phyloP scores from a whole-genome alignment of 2,329 filamentous ascomycete species.

The Diaporthe vexans region DNA sequence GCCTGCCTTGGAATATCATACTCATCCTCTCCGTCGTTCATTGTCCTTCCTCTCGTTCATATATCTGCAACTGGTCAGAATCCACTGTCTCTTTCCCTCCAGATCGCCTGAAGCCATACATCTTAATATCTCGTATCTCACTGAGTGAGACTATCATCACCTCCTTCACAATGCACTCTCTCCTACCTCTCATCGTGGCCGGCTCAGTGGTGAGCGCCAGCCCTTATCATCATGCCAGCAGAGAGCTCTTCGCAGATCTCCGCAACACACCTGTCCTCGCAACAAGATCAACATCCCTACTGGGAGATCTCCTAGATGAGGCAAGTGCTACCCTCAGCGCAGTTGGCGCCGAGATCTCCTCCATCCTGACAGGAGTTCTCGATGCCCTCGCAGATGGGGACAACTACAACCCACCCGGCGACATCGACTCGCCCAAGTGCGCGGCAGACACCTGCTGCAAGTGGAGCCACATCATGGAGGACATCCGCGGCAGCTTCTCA shows the following conservation, averaged over 20 bases:
- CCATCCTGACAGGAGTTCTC: slow-evolving; percentile 19
- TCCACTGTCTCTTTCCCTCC: neutral
- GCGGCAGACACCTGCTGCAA: slow-evolving; percentile 51
- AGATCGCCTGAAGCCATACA: neutral
- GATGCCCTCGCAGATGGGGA: slow-evolving; percentile 23
- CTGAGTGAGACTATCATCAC: neutral
- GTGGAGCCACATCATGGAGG: slow-evolving; percentile 56
- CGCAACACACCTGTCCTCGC: slow-evolving; percentile 2
- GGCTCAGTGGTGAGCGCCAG: neutral
- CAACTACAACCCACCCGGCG: slow-evolving; percentile 13
- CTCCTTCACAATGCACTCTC: slow-evolving; percentile 14
- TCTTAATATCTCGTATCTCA: neutral
- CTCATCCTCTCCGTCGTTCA: slow-evolving; percentile 4
- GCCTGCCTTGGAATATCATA: neutral
- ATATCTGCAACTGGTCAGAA: neutral
- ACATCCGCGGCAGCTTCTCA: slow-evolving; percentile 48
- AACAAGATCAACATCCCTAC: slow-evolving; percentile 28
- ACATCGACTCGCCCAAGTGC: slow-evolving; percentile 45
- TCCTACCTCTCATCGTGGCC: slow-evolving; percentile 10
- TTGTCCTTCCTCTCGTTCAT: slow-evolving; percentile 2
- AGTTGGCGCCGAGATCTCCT: slow-evolving; percentile 25
- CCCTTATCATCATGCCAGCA: neutral
- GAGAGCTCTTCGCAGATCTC: slow-evolving; percentile 19
- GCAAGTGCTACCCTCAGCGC: slow-evolving; percentile 20
- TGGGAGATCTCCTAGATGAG: slow-evolving; percentile 32